These are phyloP conservation scores for Saxophila tyrrhenica DNA, from an alignment of 495 filamentous ascomycete species.

Conservation along the genomic window DNA sequence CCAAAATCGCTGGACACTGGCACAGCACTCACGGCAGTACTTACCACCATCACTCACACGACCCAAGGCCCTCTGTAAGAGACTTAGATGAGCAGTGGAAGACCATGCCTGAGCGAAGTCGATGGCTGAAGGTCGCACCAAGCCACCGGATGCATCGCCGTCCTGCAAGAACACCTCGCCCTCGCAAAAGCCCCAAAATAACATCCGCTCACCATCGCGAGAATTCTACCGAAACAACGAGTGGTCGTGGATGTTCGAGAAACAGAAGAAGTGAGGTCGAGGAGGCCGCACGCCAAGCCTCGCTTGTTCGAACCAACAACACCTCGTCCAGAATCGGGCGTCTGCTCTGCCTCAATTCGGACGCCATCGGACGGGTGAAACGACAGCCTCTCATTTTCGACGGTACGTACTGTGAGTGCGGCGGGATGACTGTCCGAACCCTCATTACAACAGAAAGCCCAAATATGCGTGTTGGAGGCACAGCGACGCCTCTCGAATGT, in stretches of 20 bases:
- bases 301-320: neutral
- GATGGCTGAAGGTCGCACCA: neutral
- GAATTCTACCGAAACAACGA: neutral
- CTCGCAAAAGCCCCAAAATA: neutral
- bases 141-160: neutral
- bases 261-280: neutral
- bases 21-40: no score
- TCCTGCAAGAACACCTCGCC: neutral
- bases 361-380: neutral
- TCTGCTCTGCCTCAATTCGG: no score
- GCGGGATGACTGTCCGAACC: neutral
- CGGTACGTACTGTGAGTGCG: neutral
- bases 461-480: no score
- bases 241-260: neutral
- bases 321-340: no score
- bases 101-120: no score
- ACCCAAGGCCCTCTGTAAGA: no score
- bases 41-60: no score
- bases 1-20: no score
- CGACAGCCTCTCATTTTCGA: constrained; percentile 1
- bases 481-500: no score
- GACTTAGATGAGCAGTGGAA: no score
- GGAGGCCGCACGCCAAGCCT: no score
- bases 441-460: no score
- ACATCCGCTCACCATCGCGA: neutral